These are phyloP conservation scores for Calocera viscosa DNA, from an alignment of 768 basidiomycete genomes.

Conservation along the genomic window DNA sequence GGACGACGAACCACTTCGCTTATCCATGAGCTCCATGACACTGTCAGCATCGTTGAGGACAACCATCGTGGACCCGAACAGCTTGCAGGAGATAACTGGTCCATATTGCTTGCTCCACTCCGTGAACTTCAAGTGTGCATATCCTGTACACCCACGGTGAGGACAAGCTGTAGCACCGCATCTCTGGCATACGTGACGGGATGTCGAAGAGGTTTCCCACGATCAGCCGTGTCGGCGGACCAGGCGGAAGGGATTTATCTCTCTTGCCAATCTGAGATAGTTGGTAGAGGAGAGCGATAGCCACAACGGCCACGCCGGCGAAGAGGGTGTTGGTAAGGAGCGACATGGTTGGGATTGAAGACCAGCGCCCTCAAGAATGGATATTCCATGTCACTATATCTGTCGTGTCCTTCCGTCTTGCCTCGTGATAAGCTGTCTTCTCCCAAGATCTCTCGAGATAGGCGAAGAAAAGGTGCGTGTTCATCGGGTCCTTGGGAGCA, in stretches of 20 bases:
- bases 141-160: neutral
- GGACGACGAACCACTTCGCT: neutral
- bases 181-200: neutral
- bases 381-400: neutral
- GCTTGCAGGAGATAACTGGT: conserved; percentile 3
- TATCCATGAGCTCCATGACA: conserved; percentile 6
- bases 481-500: neutral
- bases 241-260: neutral
- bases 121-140: neutral
- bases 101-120: conserved; percentile 8
- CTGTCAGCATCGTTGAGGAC: conserved; percentile 1
- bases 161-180: neutral
- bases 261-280: neutral
- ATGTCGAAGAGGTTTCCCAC: conserved; percentile 2
- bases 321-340: neutral
- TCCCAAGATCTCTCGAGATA: neutral
- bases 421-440: neutral
- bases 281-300: neutral
- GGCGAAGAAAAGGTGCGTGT: neutral
- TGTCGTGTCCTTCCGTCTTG: neutral
- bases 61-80: neutral
- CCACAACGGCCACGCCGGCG: neutral
- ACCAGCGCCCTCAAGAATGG: neutral
- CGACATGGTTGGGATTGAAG: neutral
- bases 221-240: neutral